Conservation (phyloP, 176 grass and related monocot species). For the Hyparrhenia diplandra region DNA sequence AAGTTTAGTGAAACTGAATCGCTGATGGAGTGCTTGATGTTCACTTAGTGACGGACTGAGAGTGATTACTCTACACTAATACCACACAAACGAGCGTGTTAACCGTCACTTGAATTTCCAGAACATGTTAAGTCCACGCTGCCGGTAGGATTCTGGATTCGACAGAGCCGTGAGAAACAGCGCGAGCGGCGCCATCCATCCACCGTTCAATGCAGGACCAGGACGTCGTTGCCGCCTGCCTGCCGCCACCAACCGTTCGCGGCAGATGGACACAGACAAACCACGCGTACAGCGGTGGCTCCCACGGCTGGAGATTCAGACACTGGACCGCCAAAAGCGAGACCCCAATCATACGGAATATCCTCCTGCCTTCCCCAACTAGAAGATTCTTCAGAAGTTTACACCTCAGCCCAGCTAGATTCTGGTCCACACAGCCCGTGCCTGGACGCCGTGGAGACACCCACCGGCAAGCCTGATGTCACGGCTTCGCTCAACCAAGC, state of each 20-base stretch:
- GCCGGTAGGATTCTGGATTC: not conserved
- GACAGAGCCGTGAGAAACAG: not conserved
- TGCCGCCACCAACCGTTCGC: constrained; percentile 13
- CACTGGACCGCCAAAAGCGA: not conserved
- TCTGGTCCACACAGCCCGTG: constrained; percentile 11
- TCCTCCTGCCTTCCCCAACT: not conserved
- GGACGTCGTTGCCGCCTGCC: not conserved
- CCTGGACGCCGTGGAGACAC: not conserved
- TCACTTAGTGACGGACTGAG: not conserved
- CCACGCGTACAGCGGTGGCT: not conserved
- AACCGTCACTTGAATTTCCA: not conserved
- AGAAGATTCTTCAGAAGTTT: constrained; percentile 30
- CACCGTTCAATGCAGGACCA: not conserved
- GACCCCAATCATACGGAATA: not conserved
- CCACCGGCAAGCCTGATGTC: constrained; percentile 7
- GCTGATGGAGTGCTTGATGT: not conserved
- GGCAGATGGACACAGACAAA: not conserved
- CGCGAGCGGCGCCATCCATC: not conserved
- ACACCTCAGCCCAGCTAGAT: constrained; percentile 5
- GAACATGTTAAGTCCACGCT: not conserved
- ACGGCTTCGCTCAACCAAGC: constrained; percentile 16
- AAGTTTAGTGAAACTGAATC: not conserved
- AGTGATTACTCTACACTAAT: too few relatives aligned
- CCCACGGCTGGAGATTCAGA: constrained; percentile 16
- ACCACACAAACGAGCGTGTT: not conserved